These are phyloP conservation scores for Colletotrichum sansevieriae DNA, from an alignment of 2,329 filamentous ascomycete genomes.

Conservation along the genomic window DNA sequence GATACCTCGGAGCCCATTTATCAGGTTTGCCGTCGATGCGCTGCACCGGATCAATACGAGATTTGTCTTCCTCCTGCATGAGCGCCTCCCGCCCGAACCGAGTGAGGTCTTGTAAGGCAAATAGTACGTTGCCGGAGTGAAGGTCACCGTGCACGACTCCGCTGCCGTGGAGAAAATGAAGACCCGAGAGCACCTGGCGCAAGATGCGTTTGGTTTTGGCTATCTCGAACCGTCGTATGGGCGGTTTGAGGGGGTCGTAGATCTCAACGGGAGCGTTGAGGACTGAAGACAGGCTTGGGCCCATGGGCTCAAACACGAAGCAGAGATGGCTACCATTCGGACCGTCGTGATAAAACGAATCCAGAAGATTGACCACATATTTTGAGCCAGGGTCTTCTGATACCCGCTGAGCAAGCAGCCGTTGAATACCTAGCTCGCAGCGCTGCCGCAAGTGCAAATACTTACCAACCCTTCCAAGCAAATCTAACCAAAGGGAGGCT, in stretches of 20 bases:
- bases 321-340: conserved; percentile 51
- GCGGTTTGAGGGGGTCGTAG: neutral
- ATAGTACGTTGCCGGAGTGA: conserved; percentile 30
- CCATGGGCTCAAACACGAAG: conserved; percentile 50
- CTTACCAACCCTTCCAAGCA: too few species aligned
- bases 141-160: conserved; percentile 34
- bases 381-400: conserved; percentile 1
- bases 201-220: neutral
- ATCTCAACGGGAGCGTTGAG: conserved; percentile 40
- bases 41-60: neutral
- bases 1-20: conserved; percentile 28
- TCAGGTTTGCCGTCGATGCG: conserved; percentile 23
- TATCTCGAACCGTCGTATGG: neutral
- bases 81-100: neutral
- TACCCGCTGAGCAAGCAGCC: conserved; percentile 30
- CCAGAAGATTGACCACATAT: conserved; percentile 43
- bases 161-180: conserved; percentile 28
- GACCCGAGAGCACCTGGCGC: conserved; percentile 15
- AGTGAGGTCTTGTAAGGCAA: conserved; percentile 14
- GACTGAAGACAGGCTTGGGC: conserved; percentile 43
- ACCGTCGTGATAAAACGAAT: conserved; percentile 48
- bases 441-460: too few species aligned
- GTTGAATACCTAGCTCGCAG: conserved; percentile 35
- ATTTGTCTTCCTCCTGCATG: neutral
- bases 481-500: too few species aligned